Percentiles rank a stretch among this genome's conserved stretches.
phyloP scores from a whole-genome alignment of 495 filamentous ascomycete species.

The Friedmanniomyces endolithicus region DNA sequence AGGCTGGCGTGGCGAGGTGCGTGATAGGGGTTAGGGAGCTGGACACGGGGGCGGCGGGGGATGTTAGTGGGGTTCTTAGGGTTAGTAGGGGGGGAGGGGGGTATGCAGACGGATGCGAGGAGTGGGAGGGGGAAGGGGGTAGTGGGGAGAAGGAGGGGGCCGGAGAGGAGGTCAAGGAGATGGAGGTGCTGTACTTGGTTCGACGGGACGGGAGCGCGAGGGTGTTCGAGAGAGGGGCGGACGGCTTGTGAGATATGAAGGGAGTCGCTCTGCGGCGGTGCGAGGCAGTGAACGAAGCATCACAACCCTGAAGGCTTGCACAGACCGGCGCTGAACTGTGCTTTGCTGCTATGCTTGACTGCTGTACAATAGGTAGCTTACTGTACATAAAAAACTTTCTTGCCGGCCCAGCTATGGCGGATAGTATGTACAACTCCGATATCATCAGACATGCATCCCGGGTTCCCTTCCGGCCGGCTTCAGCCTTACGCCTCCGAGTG shows the following conservation, averaged over 20 bases:
- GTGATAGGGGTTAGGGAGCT: constrained; percentile 59
- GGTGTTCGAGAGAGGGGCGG: constrained; percentile 20
- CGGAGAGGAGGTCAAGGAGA: constrained; percentile 35
- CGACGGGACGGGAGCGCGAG: constrained; percentile 52
- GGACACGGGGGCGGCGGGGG: constrained; percentile 73
- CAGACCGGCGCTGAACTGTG: no score
- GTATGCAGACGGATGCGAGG: constrained; percentile 22
- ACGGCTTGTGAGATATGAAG: background rate
- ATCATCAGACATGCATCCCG: background rate
- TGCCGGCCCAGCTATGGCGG: background rate
- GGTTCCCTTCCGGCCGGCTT: no score
- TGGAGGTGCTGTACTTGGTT: constrained; percentile 72
- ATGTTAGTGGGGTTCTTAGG: constrained; percentile 81
- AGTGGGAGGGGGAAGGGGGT: constrained; percentile 31
- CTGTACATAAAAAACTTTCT: background rate
- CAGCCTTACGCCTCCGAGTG: no score
- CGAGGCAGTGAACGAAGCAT: no score
- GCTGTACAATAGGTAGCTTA: no score
- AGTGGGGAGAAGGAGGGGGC: constrained; percentile 10
- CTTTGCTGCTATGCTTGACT: no score
- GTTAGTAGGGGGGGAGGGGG: constrained; percentile 43
- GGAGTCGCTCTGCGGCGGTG: background rate
- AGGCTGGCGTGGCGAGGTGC: constrained; percentile 62
- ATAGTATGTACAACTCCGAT: background rate
- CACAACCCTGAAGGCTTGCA: no score